Evolutionary conservation across 768 basidiomycete genomes (phyloP).

Genomic region (Gymnopilus junonius): DNA sequence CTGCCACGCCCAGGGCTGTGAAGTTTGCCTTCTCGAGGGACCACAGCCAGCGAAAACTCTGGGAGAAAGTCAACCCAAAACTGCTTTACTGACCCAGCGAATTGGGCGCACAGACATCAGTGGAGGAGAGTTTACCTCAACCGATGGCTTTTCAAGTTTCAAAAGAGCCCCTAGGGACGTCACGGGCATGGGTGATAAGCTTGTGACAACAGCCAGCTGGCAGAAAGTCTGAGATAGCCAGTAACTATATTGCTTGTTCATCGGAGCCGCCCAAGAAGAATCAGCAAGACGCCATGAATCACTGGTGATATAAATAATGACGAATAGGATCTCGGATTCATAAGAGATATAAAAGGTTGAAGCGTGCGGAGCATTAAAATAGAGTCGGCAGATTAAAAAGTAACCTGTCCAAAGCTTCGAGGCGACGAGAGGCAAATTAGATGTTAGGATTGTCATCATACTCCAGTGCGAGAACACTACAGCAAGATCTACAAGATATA

Average conservation of each 20-base stretch:
- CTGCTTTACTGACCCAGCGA: background rate
- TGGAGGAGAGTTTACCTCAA: background rate
- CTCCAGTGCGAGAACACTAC: conserved; percentile 3
- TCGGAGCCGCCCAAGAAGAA: conserved; percentile 11
- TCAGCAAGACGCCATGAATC: background rate
- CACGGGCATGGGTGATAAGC: background rate
- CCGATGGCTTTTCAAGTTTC: background rate
- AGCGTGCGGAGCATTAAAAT: background rate
- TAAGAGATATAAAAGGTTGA: background rate
- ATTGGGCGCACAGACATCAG: background rate
- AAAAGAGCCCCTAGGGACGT: background rate
- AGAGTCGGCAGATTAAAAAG: conserved; percentile 4
- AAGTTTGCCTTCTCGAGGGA: background rate
- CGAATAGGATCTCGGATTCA: conserved; percentile 3
- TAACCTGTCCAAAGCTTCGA: background rate
- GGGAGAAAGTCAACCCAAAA: background rate
- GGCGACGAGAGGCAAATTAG: background rate
- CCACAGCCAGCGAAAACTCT: background rate
- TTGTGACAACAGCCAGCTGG: conserved; percentile 2
- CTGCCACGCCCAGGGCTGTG: conserved; percentile 11
- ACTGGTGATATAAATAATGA: background rate
- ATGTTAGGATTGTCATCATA: conserved; percentile 16
- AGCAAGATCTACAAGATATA: conserved; percentile 32
- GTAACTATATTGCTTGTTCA: background rate
- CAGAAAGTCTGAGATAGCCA: background rate